Evolutionary conservation across 495 filamentous ascomycete genomes (phyloP), one percentile per base, ranked within the genome.

Genomic region (Evansstolkia leycettana): DNA sequence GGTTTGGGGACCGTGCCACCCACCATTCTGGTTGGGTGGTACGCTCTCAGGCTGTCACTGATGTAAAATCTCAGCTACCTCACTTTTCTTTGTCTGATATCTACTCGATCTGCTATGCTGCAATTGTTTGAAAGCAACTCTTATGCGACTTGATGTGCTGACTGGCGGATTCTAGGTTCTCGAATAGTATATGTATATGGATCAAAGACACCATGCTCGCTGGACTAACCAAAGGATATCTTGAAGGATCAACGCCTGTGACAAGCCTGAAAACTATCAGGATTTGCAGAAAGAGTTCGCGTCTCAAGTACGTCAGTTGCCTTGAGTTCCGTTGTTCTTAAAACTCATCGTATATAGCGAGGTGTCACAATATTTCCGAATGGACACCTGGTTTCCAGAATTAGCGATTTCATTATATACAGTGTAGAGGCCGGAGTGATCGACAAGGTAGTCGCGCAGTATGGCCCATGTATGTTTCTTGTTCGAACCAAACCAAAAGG

Each of bases 11-110:
- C 49, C 38, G 27, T 7, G 3, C 47, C 45, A 45, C 38, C 50
- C 37, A 40, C 65, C 70, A 60, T 80, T 68, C 60, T 78, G 75
- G 72, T 54, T 32, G 50, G 49, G 43, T 51, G 39, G 51, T 45
- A 41, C 39, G 34, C 46, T 36, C 51, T 51, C 43, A 41, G 52
- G 51, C 48, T 70, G 84, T 88, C 83, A 75, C 55, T 93, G 87
- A 93, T 94, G 87, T 88, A 79, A 90, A 71, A 68, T 74, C 79
- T 84, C 78, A 84, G 87, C 87, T 94, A 94, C 87, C 87, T 94
- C 78, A 73, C 50, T 67, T 70, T 76, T 68, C 60, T 69, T 76
- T 79, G 80, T 93, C 87, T 94, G 87, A 92, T 34, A 4, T 5
- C 14, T 16, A 34, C 17, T 9, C 7, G 18, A 14, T 37, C 58